phyloP scores from a whole-genome alignment of 495 filamentous ascomycete species.

The Aspergillus kassunensis region DNA sequence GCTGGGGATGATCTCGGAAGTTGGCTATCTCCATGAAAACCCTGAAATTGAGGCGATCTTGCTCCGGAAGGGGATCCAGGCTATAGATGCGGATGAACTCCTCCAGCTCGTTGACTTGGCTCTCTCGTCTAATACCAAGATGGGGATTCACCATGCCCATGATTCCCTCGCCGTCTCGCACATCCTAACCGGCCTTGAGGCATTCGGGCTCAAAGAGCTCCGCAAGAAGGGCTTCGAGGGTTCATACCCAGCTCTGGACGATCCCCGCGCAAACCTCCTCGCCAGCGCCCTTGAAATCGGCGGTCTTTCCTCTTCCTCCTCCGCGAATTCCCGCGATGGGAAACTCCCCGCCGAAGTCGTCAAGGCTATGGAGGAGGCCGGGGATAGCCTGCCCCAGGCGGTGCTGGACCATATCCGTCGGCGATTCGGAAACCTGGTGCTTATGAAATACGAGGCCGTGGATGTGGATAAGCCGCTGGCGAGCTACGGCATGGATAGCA shows the following conservation, averaged over 20 bases:
- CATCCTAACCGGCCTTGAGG: background rate
- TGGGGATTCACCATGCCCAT: background rate
- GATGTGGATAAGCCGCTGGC: background rate
- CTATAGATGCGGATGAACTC: background rate
- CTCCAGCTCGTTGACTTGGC: background rate
- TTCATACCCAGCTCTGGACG: background rate
- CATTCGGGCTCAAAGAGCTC: background rate
- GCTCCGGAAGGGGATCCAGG: background rate
- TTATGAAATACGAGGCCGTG: background rate
- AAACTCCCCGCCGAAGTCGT: background rate
- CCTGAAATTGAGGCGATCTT: background rate
- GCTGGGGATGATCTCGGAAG: slow-evolving; percentile 30
- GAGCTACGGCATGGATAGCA: background rate
- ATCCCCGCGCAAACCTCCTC: background rate
- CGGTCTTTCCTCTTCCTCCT: background rate
- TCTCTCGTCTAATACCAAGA: background rate
- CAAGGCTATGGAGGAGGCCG: background rate
- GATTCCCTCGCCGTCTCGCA: background rate
- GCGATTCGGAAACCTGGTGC: background rate
- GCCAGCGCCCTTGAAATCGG: background rate
- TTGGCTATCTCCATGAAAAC: slow-evolving; percentile 30
- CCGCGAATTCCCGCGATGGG: background rate
- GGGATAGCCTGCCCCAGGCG: background rate
- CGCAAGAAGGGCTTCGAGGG: background rate
- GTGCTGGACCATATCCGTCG: background rate